A percentile compares a stretch with the other conserved stretches of the same genome.
These are phyloP conservation scores for Podospora pseudopauciseta DNA, from an alignment of 495 filamentous ascomycete species.

Conservation along the genomic window DNA sequence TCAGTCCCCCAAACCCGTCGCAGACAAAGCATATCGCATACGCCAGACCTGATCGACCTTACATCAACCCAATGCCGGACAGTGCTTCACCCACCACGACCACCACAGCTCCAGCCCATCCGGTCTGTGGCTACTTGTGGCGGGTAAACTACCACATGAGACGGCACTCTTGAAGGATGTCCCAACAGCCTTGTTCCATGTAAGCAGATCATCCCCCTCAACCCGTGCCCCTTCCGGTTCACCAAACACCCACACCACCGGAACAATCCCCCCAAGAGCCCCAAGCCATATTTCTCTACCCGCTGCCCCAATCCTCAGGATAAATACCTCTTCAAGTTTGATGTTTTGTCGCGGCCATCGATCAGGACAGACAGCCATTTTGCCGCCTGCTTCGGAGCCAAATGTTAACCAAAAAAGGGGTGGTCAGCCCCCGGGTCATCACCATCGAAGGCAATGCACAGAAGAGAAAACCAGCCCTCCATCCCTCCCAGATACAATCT, in stretches of 20 bases:
- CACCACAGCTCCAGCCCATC: neutral
- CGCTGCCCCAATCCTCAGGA: neutral
- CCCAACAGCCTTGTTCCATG: slow-evolving; percentile 27
- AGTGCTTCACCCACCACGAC: slow-evolving; percentile 5
- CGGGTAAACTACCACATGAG: slow-evolving; percentile 31
- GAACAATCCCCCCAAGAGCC: neutral
- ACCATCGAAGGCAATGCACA: neutral
- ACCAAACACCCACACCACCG: neutral
- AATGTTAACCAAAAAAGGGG: neutral
- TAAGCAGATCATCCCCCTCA: slow-evolving; percentile 25
- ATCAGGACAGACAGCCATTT: neutral
- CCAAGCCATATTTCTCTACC: neutral
- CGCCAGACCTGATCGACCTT: slow-evolving; percentile 27
- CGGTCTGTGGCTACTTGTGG: neutral
- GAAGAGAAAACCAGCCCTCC: too few species aligned
- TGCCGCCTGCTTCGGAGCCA: neutral
- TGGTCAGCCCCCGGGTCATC: neutral
- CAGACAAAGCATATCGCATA: slow-evolving; percentile 23
- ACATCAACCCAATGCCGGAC: slow-evolving; percentile 20
- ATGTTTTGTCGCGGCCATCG: neutral
- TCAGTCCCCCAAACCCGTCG: neutral
- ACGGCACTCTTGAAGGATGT: slow-evolving; percentile 11
- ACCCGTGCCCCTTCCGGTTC: slow-evolving; percentile 7
- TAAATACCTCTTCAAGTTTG: neutral
- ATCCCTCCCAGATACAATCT: neutral